A percentile compares a stretch with the other conserved stretches of the same genome.
Evolutionary conservation across 139 green algal species (phyloP).

Genomic region (Spirogloea muscicola): DNA sequence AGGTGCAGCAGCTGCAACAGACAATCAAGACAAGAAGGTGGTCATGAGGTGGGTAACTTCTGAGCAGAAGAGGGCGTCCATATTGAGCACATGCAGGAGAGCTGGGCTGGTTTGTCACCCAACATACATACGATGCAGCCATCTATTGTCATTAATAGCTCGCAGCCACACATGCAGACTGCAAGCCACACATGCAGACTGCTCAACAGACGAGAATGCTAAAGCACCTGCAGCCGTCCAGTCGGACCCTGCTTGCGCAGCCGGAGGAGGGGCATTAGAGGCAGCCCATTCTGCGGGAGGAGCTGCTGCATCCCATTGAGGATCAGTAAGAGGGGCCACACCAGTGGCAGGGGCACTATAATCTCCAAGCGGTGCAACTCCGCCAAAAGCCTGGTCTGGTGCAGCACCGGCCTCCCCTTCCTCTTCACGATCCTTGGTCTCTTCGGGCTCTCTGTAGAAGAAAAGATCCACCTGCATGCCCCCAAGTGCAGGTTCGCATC

Average conservation of each 20-base stretch:
- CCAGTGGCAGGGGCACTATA: not conserved
- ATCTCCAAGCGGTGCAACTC: conserved; percentile 24
- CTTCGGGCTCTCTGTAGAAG: conserved; percentile 94
- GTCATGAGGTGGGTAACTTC: no score
- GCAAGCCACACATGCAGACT: conserved; percentile 15
- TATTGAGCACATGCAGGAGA: no score
- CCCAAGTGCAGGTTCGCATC: not conserved
- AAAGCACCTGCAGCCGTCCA: conserved; percentile 40
- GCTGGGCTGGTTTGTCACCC: no score
- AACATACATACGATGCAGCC: conserved; percentile 10
- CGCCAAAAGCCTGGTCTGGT: not conserved
- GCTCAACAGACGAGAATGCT: no score
- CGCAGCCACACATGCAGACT: no score
- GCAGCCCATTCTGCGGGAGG: conserved; percentile 19
- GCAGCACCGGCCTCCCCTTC: conserved; percentile 43
- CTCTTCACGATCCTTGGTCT: conserved; percentile 71
- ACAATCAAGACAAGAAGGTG: no score
- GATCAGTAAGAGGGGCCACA: conserved; percentile 23
- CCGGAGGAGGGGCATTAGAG: conserved; percentile 4
- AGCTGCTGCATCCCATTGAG: conserved; percentile 30
- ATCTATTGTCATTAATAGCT: no score
- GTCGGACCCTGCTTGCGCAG: conserved; percentile 14
- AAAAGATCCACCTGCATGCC: conserved; percentile 91
- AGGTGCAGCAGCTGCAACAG: conserved; percentile 20
- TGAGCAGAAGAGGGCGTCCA: no score